Evolutionary conservation across 129 eudicot species (phyloP).

Genomic region (Chrysanthemum makinoi): DNA sequence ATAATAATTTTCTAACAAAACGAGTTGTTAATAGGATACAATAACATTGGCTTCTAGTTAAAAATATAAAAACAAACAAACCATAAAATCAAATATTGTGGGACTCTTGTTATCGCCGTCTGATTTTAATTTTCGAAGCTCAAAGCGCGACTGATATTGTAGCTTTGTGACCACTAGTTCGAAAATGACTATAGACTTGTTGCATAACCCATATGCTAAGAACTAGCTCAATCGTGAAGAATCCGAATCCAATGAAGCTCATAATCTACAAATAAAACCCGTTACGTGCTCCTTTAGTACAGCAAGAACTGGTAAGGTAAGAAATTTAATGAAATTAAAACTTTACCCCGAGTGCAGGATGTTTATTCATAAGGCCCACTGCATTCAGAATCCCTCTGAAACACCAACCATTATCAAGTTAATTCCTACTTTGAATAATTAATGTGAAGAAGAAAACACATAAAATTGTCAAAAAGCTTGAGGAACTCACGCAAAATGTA

Average conservation of each 20-base stretch:
- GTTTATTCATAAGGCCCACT: slow-evolving; percentile 40
- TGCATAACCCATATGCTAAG: slow-evolving; percentile 42
- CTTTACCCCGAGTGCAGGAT: slow-evolving; percentile 60
- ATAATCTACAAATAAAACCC: slow-evolving; percentile 22
- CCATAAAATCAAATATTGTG: neutral
- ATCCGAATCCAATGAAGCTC: slow-evolving; percentile 38
- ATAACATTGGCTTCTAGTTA: neutral
- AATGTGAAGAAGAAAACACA: neutral
- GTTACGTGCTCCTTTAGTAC: neutral
- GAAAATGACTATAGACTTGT: slow-evolving; percentile 29
- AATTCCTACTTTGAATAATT: neutral
- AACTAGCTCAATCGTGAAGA: slow-evolving; percentile 27
- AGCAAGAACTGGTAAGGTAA: neutral
- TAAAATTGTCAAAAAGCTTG: neutral
- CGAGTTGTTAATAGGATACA: slow-evolving; percentile 1
- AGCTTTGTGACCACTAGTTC: slow-evolving; percentile 22
- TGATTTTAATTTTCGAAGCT: neutral
- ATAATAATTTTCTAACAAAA: neutral
- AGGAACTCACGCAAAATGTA: slow-evolving; percentile 70
- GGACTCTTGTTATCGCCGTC: neutral
- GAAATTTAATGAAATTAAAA: neutral
- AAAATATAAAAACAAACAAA: neutral
- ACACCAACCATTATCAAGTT: neutral
- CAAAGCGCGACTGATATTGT: slow-evolving; percentile 20
- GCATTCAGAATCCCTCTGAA: slow-evolving; percentile 83